Evolutionary conservation across 108 stramenopile genomes (phyloP), one percentile per base, ranked within the genome.

Genomic region (Mediolabrus comicus): DNA sequence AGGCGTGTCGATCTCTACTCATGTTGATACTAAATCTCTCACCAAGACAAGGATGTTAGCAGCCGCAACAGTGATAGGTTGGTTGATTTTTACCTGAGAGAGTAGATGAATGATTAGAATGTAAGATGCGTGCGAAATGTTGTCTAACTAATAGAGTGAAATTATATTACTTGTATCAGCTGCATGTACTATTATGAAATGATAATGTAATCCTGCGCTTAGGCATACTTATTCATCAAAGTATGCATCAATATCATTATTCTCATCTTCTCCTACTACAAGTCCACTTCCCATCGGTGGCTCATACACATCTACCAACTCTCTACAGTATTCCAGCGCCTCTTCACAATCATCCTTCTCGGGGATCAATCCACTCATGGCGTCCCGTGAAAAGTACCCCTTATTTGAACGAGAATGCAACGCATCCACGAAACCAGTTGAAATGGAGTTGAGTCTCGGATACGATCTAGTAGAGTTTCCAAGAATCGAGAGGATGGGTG

Each of bases 341-440:
- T 91, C 88, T 22, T 86, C 83, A 57, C 84, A 88, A 75, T 93
- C 89, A 69, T 93, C 92, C 10, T 58, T 58, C 53, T 90, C 92
- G 51, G 92, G 92, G 9, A 86, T 39, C 0, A 86, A 59, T 10
- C 89, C 92, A 51, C 77, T 77, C 75, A 81, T 72, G 14, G 81
- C 72, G 72, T 93, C 89, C 25, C 88, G 83, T 59, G 80, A 70
- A 29, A 83, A 71, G 53, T 73, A 91, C 0, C 89, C 92, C 38
- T 65, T 68, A 53, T 74, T 81, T 9, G 59, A 53, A 24, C 72
- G 73, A 22, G 76, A 83, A 28, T 65, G 78, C 77, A 93, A 38
- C 0, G 74, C 79, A 9, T 65, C 55, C 53, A 83, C 75, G 62
- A 93, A 73, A 33, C 82, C 73, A 19, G 61, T 53, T 35, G 86